These are phyloP conservation scores for Bipolaris cookei DNA, from an alignment of 2,329 filamentous ascomycete genomes.

Conservation along the genomic window DNA sequence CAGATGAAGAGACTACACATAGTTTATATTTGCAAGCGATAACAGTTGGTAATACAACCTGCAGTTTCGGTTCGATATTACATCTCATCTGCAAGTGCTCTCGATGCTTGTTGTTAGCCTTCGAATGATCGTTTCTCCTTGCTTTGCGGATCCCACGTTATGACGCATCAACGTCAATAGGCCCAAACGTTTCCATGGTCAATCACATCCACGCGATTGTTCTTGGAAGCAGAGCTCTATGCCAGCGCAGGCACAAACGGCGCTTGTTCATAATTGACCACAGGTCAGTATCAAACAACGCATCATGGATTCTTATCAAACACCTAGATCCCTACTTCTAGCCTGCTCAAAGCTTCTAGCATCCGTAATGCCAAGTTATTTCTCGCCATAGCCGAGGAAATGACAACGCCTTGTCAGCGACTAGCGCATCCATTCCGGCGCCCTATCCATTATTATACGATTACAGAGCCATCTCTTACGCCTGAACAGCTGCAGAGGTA, in stretches of 20 bases:
- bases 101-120: background rate
- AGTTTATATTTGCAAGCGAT: slow-evolving; percentile 23
- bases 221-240: background rate
- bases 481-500: slow-evolving; percentile 1
- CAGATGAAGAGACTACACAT: slow-evolving; percentile 21
- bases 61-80: slow-evolving; percentile 4
- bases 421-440: slow-evolving; percentile 20
- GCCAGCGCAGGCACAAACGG: slow-evolving; percentile 23
- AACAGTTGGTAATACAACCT: slow-evolving; percentile 14
- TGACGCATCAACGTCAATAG: background rate
- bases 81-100: background rate
- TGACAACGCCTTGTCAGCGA: slow-evolving; percentile 19
- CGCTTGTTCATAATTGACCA: slow-evolving; percentile 12
- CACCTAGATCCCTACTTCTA: background rate
- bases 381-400: slow-evolving; percentile 1
- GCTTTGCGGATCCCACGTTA: background rate
- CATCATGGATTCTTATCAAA: background rate
- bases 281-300: slow-evolving; percentile 11
- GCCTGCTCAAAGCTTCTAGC: background rate
- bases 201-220: slow-evolving; percentile 4
- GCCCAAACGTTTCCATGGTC: background rate
- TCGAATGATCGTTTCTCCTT: background rate
- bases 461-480: background rate
- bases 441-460: slow-evolving; percentile 5
- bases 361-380: background rate